Percentiles rank a stretch among this genome's conserved stretches.
These are phyloP conservation scores for Arctium lappa DNA, from an alignment of 129 eudicot genomes.

Conservation along the genomic window DNA sequence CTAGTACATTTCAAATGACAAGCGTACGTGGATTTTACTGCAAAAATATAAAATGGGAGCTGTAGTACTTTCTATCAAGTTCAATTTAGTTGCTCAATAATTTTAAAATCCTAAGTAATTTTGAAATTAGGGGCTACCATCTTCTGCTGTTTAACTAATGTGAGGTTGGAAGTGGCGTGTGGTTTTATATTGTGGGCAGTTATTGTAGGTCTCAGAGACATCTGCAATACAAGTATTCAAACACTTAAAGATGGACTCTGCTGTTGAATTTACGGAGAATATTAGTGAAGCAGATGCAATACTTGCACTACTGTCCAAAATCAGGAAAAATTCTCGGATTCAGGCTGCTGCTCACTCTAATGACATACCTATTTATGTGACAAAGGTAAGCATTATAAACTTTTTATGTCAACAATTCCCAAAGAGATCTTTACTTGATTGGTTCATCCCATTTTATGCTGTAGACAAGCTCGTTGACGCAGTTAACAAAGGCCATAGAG, in stretches of 20 bases:
- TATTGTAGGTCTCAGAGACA: constrained; percentile 74
- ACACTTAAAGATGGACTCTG: constrained; percentile 55
- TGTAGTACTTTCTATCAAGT: not conserved
- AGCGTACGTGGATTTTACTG: not conserved
- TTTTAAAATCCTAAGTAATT: not conserved
- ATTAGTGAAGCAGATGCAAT: constrained; percentile 92
- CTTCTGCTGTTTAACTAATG: not conserved
- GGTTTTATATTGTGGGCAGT: constrained; percentile 40
- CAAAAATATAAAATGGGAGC: not conserved
- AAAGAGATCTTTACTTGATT: constrained; percentile 13
- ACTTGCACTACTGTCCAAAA: constrained; percentile 74
- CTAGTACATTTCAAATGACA: not conserved
- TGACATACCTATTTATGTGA: constrained; percentile 72
- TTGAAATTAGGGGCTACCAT: not conserved
- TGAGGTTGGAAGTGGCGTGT: constrained; percentile 7
- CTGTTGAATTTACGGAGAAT: constrained; percentile 75
- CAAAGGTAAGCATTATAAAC: constrained; percentile 44
- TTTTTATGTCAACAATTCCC: not conserved
- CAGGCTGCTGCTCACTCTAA: constrained; percentile 94
- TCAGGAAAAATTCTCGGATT: constrained; percentile 80
- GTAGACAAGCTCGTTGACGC: constrained; percentile 76
- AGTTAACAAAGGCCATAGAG: constrained; percentile 69
- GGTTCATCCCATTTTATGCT: constrained; percentile 9
- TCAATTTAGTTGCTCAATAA: not conserved
- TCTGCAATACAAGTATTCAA: constrained; percentile 64